Base-by-base conservation (phyloP, 495 filamentous ascomycete species). In the Rostrohypoxylon terebratum region DNA sequence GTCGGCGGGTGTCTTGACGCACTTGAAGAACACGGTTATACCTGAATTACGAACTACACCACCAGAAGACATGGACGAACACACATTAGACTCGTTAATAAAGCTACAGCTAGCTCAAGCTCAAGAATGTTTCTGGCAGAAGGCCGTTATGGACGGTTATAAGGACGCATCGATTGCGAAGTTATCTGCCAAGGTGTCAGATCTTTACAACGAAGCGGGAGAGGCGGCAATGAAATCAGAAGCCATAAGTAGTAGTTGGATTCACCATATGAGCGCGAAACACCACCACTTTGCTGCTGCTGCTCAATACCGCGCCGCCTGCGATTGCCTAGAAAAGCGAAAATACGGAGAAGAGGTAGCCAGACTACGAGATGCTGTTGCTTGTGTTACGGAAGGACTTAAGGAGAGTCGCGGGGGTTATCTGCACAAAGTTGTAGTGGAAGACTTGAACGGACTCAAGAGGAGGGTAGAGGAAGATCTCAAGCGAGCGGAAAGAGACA, bases 41-140 rank as follows among this genome's bases (percentile, higher is more conserved):
- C 92, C 96, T 11, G 94, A 98, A 73, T 84, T 99, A 66, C 91
- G 94, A 36, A 88, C 92, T 28, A 87, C 91, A 0, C 79, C 78
- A 38, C 94, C 95, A 1, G 96, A 98, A 79, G 96, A 99, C 70
- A 97, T 99, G 96, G 96, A 99, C 76, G 86, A 88, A 20, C 86
- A 91, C 75, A 96, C 95, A 0, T 81, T 99, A 25, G 91, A 94
- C 72, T 93, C 93, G 58, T 82, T 98, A 16, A 90, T 93, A 69
- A 86, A 95, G 75, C 85, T 99, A 36, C 85, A 97, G 54, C 85
- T 99, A 0, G 96, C 93, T 13, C 94, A 99, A 77, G 94, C 90
- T 38, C 96, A 99, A 74, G 96, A 99, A 79, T 98, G 95, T 77
- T 98, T 95, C 80, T 99, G 96, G 96, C 91, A 95, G 61, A 98